Evolutionary conservation across 805 yeast species (phyloP).

Genomic region (Starmerella potacharoeniae): DNA sequence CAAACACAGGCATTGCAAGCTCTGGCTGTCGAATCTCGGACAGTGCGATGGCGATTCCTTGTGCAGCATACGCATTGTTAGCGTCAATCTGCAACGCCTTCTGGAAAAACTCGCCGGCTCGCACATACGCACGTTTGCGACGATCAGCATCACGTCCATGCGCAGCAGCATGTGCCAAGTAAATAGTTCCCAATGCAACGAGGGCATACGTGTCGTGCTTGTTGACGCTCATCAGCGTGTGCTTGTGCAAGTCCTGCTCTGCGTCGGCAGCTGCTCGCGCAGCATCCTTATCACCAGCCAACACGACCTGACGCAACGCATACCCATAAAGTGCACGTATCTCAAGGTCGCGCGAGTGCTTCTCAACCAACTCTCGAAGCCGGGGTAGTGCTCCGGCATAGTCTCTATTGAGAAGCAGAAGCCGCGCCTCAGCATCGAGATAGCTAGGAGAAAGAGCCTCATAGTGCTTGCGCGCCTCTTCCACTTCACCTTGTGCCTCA

Average conservation of each 20-base stretch:
- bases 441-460: slow-evolving; percentile 10
- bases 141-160: slow-evolving; percentile 40
- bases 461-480: slow-evolving; percentile 38
- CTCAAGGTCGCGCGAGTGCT: slow-evolving; percentile 52
- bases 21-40: slow-evolving; percentile 65
- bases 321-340: slow-evolving; percentile 87
- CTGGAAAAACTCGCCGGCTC: slow-evolving; percentile 87
- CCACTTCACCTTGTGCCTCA: slow-evolving; percentile 38
- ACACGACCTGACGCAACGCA: slow-evolving; percentile 41
- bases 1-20: slow-evolving; percentile 72
- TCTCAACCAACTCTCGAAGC: not conserved
- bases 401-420: not conserved
- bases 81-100: slow-evolving; percentile 80
- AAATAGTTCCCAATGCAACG: slow-evolving; percentile 80
- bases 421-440: slow-evolving; percentile 15
- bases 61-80: slow-evolving; percentile 88
- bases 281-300: slow-evolving; percentile 15
- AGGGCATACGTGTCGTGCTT: slow-evolving; percentile 80
- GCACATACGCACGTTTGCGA: slow-evolving; percentile 59
- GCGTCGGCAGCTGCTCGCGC: slow-evolving; percentile 36
- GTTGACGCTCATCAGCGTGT: slow-evolving; percentile 68
- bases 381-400: not conserved
- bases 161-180: slow-evolving; percentile 60
- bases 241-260: slow-evolving; percentile 76
- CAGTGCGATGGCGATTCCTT: slow-evolving; percentile 87